Conservation (phyloP, 2,329 filamentous ascomycete genomes). For the Sarocladiaceae sp. region DNA sequence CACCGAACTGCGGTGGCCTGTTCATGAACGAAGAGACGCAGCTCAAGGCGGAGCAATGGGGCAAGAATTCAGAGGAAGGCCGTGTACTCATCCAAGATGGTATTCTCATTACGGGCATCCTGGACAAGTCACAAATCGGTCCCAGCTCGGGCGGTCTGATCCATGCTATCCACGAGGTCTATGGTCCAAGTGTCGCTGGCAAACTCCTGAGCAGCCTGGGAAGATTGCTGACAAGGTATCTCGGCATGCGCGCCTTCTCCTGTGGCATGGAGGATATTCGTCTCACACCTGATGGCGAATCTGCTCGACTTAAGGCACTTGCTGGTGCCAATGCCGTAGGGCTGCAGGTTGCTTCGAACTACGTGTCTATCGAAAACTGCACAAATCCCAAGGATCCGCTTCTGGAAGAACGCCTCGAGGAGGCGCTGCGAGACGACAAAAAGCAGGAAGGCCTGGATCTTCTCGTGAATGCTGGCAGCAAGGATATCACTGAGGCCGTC, state of each 20-base stretch:
- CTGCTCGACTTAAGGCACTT: slow-evolving; percentile 63
- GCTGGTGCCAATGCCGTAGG: slow-evolving; percentile 65
- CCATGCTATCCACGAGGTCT: slow-evolving; percentile 89
- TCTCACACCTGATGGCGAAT: slow-evolving; percentile 76
- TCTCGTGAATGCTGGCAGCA: slow-evolving; percentile 70
- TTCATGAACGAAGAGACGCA: slow-evolving; percentile 77
- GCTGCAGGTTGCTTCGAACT: slow-evolving; percentile 75
- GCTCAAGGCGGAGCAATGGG: slow-evolving; percentile 78
- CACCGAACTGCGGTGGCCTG: slow-evolving; percentile 68
- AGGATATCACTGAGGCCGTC: slow-evolving; percentile 70
- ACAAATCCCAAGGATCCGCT: slow-evolving; percentile 63
- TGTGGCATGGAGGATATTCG: slow-evolving; percentile 96
- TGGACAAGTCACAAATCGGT: slow-evolving; percentile 94
- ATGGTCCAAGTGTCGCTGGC: slow-evolving; percentile 82
- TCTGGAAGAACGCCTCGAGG: slow-evolving; percentile 75
- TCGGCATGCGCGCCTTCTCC: slow-evolving; percentile 92
- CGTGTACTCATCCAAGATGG: slow-evolving; percentile 79
- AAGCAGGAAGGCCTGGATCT: slow-evolving; percentile 91
- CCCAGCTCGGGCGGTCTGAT: slow-evolving; percentile 82
- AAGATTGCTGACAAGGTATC: slow-evolving; percentile 79
- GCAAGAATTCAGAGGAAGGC: slow-evolving; percentile 69
- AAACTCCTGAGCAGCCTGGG: slow-evolving; percentile 86
- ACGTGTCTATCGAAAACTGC: slow-evolving; percentile 74
- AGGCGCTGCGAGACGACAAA: slow-evolving; percentile 82
- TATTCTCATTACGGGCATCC: slow-evolving; percentile 82